Evolutionary conservation across 2,329 filamentous ascomycete species (phyloP), one percentile per base, ranked within the genome.

Genomic region (Epicoccum nigrum): DNA sequence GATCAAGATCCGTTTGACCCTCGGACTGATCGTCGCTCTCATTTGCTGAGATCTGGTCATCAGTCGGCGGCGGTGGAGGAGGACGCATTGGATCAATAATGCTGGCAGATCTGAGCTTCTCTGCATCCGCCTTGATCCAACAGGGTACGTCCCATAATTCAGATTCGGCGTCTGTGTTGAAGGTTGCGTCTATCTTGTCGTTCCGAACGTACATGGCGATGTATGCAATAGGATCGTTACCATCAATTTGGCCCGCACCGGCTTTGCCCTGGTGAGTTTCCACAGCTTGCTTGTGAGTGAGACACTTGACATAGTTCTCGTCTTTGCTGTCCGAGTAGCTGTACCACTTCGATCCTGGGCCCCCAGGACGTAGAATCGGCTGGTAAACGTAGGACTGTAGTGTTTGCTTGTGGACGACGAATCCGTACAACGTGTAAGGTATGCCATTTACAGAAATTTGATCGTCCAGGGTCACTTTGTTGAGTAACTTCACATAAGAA

Each of bases 311-410:
- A 42, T 78, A 77, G 49, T 82, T 82, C 25, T 81, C 79, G 23
- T 79, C 78, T 46, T 70, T 71, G 37, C 77, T 78, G 56, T 83
- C 81, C 25, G 82, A 78, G 56, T 85, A 86, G 27, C 77, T 79
- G 46, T 86, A 80, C 84, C 84, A 87, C 37, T 77, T 79, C 7
- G 78, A 76, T 8, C 76, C 78, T 5, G 79, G 79, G 2, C 83
- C 83, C 35, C 77, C 76, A 1, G 84, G 84, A 23, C 84, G 78
- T 39, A 87, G 68, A 27, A 85, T 79, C n/a, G 81, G 79, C 58
- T 83, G 82, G 70, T 85, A 86, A 30, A 81, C 77, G 39, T 79
- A 79, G 4, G 83, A 86, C 16, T 80, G 80, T 13, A 85, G 78
- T 34, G 78, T 78, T 20, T 83, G 83, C 53, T 79, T 80, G 61